Base-by-base conservation (phyloP, 345 rosid genomes). In the Citrus australasica region DNA sequence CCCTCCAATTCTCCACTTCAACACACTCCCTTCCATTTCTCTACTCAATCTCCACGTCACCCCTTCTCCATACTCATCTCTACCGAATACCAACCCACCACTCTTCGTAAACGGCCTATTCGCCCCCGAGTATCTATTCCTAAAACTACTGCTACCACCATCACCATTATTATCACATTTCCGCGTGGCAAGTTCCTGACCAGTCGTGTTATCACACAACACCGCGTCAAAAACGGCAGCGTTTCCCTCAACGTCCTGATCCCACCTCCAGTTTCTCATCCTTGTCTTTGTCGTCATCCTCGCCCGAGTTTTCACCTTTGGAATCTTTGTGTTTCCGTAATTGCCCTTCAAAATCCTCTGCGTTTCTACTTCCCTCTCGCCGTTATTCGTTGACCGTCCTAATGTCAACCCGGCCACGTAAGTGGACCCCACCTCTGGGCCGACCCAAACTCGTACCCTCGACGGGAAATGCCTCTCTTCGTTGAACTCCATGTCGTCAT, bases 21-120 rank as follows among this genome's bases (percentile, higher is more conserved):
- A 46, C 71, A 93, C 98, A 73, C 91, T 95, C 73, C 98, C 98
- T 84, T 95, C 97, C 98, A 88, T 92, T 73, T 95, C 98, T 74
- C 86, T 92, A 80, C 87, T 88, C 80, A 95, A 83, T 85, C 98
- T 86, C 98, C 98, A 95, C 61, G 82, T 81, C 30, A 87, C 92
- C 63, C 76, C 82, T 33, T 87, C 91, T 55, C 98, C 98, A 42
- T 87, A 93, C 79, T 87, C 97, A 76, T 92, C 95, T 5, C 89
- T 90, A 3, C 90, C 94, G 55, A 95, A 90, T 6, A 93, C 87
- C 80, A 92, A 9, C n/a, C 95, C 98, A 40, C 98, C 92, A 68
- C 81, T 79, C 81, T 90, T 94, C n/a, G 96, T 88, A 77, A 91
- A 90, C 22, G 89, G 80, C 67, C 92, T 81, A 53, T 83, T 83